Evolutionary conservation across 1,284 basidiomycete species (phyloP).

Genomic region (Apiotrichum porosum): DNA sequence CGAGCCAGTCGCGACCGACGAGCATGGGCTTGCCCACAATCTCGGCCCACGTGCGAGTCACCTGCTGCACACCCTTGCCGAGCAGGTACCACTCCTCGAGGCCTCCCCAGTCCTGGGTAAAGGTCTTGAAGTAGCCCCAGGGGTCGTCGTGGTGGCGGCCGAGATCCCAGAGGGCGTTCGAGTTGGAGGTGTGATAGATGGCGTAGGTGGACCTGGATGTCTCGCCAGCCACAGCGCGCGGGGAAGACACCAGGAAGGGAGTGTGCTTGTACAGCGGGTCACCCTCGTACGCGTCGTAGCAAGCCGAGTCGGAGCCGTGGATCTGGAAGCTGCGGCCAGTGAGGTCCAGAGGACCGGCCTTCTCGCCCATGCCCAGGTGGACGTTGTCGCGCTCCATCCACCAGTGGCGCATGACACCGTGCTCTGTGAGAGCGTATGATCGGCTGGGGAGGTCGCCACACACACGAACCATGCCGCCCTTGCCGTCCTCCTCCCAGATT

Average conservation of each 20-base stretch:
- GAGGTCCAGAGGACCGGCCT: constrained; percentile 48
- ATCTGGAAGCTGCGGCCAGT: constrained; percentile 41
- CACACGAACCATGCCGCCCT: constrained; percentile 26
- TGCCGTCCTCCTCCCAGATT: constrained; percentile 32
- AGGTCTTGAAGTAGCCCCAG: constrained; percentile 48
- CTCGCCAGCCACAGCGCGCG: constrained; percentile 22
- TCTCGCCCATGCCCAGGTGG: constrained; percentile 50
- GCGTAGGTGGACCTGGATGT: constrained; percentile 40
- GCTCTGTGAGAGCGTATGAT: constrained; percentile 46
- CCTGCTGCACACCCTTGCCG: constrained; percentile 39
- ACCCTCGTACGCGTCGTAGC: constrained; percentile 48
- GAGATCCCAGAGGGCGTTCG: constrained; percentile 47
- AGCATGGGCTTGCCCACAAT: constrained; percentile 46
- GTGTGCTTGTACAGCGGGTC: constrained; percentile 52
- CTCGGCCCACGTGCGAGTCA: constrained; percentile 40
- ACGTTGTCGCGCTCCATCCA: constrained; percentile 34
- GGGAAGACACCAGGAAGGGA: constrained; percentile 47
- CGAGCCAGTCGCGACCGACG: constrained; percentile 49
- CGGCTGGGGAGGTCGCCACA: constrained; percentile 43
- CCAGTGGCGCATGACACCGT: constrained; percentile 44
- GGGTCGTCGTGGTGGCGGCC: constrained; percentile 48
- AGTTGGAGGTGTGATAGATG: constrained; percentile 48
- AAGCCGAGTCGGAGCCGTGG: constrained; percentile 45
- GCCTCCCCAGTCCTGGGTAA: constrained; percentile 47
- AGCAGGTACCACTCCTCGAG: constrained; percentile 49